These are phyloP conservation scores for Xylaria sp. DNA, from an alignment of 2,329 filamentous ascomycete species.

Conservation along the genomic window DNA sequence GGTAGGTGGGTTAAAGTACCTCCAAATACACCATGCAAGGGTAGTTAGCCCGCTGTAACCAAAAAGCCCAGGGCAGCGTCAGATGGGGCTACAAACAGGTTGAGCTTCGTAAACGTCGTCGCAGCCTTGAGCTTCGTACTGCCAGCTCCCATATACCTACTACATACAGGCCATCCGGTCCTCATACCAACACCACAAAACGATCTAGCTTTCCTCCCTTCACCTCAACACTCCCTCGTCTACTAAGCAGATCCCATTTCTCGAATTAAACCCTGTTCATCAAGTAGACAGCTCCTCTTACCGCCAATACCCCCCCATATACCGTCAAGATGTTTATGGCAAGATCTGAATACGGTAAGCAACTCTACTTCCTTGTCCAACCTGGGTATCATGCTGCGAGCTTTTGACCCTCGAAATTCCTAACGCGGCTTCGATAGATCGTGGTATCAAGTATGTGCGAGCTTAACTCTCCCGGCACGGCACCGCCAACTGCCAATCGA, in stretches of 20 bases:
- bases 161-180: slow-evolving; percentile 5
- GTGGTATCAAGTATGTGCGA: slow-evolving; percentile 88
- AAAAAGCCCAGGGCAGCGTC: neutral
- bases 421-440: slow-evolving; percentile 70
- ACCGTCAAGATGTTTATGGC: slow-evolving; percentile 95
- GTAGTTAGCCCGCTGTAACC: neutral
- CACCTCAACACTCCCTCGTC: slow-evolving; percentile 21
- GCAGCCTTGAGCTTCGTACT: slow-evolving; percentile 49
- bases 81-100: slow-evolving; percentile 9
- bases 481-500: neutral
- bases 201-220: slow-evolving; percentile 10
- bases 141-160: slow-evolving; percentile 35
- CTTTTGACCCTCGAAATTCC: slow-evolving; percentile 29
- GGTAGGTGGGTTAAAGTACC: neutral
- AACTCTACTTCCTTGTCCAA: slow-evolving; percentile 42
- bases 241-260: neutral
- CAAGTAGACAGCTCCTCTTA: slow-evolving; percentile 3
- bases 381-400: slow-evolving; percentile 25
- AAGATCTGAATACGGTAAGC: slow-evolving; percentile 98
- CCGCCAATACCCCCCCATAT: slow-evolving; percentile 44
- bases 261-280: neutral
- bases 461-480: slow-evolving; percentile 8
- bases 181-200: slow-evolving; percentile 29
- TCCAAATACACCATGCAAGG: neutral
- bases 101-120: slow-evolving; percentile 50